These are phyloP conservation scores for Colletotrichum siamense DNA, from an alignment of 2,329 filamentous ascomycete genomes.

Conservation along the genomic window DNA sequence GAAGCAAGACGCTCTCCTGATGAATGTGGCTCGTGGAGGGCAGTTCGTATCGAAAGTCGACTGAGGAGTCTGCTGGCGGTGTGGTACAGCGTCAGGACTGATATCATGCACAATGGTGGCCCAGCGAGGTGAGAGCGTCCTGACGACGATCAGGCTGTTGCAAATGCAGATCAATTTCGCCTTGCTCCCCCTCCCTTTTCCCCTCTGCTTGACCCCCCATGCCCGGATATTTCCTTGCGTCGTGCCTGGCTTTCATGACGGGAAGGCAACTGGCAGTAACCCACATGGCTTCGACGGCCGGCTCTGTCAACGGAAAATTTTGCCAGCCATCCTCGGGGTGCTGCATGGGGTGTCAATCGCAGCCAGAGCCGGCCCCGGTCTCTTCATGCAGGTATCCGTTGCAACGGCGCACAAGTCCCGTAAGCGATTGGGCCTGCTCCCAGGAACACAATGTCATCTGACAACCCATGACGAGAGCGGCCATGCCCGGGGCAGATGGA, in stretches of 20 bases:
- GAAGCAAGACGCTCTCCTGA: not conserved
- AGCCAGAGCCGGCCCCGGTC: slow-evolving; percentile 8
- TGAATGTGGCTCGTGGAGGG: not conserved
- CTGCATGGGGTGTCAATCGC: slow-evolving; percentile 6
- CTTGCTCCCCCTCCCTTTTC: not conserved
- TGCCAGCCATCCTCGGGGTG: slow-evolving; percentile 6
- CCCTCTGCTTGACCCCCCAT: not conserved
- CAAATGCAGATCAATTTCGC: slow-evolving; percentile 3
- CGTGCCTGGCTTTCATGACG: slow-evolving; percentile 6
- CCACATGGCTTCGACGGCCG: slow-evolving; percentile 15
- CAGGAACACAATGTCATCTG: slow-evolving; percentile 19
- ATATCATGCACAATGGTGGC: slow-evolving; percentile 10
- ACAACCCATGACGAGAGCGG: not conserved
- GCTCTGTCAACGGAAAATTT: slow-evolving; percentile 15
- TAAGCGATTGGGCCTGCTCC: slow-evolving; percentile 14
- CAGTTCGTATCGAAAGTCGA: slow-evolving; percentile 23
- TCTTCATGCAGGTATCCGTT: slow-evolving; percentile 7
- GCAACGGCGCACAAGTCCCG: not conserved
- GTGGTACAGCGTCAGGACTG: slow-evolving; percentile 14
- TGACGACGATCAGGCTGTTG: slow-evolving; percentile 12
- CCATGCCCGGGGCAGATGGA: not conserved
- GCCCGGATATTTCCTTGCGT: not conserved
- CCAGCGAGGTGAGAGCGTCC: not conserved
- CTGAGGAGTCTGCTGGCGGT: not conserved
- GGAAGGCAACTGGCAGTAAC: not conserved